Base-by-base conservation (phyloP, 768 basidiomycete species). In the Boletus reticuloceps region DNA sequence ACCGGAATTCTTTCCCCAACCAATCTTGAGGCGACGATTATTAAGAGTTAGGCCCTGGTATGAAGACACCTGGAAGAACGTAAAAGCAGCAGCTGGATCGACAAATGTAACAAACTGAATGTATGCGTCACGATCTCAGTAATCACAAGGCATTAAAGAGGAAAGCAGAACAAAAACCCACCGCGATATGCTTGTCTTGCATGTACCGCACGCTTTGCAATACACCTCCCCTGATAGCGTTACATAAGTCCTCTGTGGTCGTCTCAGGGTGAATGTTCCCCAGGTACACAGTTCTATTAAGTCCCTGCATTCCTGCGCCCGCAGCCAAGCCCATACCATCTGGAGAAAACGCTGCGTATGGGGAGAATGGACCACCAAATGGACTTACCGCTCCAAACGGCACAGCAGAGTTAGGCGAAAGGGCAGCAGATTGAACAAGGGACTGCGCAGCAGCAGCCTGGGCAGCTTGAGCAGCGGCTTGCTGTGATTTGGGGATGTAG, bases 251-350 rank as follows among this genome's bases (percentile, higher is more conserved):
- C 72, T 98, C 96, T 3, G 89, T 80, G 16, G 87, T 88, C 17
- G 94, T 97, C 75, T 98, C 97, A 3, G 95, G 94, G 69, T 96
- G 94, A 54, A 99, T 92, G 70, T 96, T 96, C 5, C 96, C 96
- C 50, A 98, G 75, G 71, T 98, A 98, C 36, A 99, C 90, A 4
- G 94, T 98, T 57, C 97, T 75, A 71, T 98, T 99, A 60, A 94
- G 80, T 14, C 81, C 79, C 59, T 87, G 79, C 60, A 69, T 74
- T 55, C 72, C 68, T 29, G 56, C 56, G n/a, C 66, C 56, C 9
- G 58, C 38, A 52, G 54, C 75, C 45, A 69, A n/a, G 38, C 67
- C 64, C 66, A 72, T 73, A 38, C 55, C 50, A 20, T 79, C 75
- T 29, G 80, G 73, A 9, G 78, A 71, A 64, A 83, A 85, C 0